Conservation (phyloP, 73 alveolate species). For the Effrenium voratum region DNA sequence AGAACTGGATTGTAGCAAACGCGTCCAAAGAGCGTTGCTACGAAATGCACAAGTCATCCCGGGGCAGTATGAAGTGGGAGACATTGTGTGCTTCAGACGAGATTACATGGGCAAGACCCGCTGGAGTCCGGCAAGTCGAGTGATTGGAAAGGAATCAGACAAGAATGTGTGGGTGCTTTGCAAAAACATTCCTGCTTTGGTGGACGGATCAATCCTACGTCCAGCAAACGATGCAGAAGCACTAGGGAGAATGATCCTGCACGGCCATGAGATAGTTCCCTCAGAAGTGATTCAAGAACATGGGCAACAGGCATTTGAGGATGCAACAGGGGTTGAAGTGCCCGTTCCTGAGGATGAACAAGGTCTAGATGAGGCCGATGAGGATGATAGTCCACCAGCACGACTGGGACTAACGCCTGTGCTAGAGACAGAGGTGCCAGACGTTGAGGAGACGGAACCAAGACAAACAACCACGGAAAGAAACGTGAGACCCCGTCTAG, state of each 20-base stretch:
- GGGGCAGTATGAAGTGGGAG: no score
- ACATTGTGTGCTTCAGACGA: no score
- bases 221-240: neutral
- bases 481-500: neutral
- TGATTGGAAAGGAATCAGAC: neutral
- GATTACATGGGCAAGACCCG: neutral
- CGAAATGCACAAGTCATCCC: no score
- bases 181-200: neutral
- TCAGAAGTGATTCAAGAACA: neutral
- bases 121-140: neutral
- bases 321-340: neutral
- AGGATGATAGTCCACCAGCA: neutral
- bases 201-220: neutral
- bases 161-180: conserved; percentile 1
- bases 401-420: neutral
- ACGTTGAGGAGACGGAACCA: neutral
- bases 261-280: neutral
- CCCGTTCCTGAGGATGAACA: neutral
- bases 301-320: neutral
- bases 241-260: neutral
- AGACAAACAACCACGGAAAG: neutral
- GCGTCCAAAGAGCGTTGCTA: no score
- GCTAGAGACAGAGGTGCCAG: neutral
- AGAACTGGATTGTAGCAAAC: no score
- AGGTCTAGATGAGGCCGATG: neutral